Percentiles rank a stretch among this genome's conserved stretches.
phyloP scores from a whole-genome alignment of 2,329 filamentous ascomycete genomes.

The Colletotrichum navitas region DNA sequence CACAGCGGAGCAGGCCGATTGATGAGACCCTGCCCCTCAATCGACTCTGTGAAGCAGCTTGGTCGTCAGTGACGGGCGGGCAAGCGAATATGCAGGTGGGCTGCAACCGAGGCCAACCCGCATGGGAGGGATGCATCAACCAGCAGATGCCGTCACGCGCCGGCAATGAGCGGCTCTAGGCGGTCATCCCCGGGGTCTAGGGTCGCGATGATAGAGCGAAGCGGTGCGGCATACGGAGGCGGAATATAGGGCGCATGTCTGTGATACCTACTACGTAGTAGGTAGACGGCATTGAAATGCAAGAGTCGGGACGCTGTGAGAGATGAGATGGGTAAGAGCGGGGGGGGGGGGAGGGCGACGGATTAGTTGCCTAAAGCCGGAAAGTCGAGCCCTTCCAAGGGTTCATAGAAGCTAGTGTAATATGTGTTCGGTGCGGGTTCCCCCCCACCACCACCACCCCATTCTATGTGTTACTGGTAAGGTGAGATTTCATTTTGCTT shows the following conservation, averaged over 20 bases:
- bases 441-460: background rate
- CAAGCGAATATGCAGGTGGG: conserved; percentile 10
- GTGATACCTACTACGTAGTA: background rate
- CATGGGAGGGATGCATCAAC: conserved; percentile 24
- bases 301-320: background rate
- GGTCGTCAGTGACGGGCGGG: conserved; percentile 18
- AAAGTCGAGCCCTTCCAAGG: background rate
- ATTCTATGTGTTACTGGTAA: background rate
- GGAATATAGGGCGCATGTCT: background rate
- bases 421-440: background rate
- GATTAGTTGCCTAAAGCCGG: background rate
- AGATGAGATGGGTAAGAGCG: background rate
- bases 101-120: conserved; percentile 20
- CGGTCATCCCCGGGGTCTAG: conserved; percentile 7
- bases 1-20: background rate
- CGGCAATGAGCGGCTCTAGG: conserved; percentile 15
- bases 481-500: background rate
- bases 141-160: conserved; percentile 29
- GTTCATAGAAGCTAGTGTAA: background rate
- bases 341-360: background rate
- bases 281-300: background rate
- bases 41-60: background rate
- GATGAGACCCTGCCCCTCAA: background rate
- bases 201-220: background rate
- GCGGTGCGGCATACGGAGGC: background rate